Evolutionary conservation across 345 rosid genomes (phyloP).

Genomic region (Salix caprea): DNA sequence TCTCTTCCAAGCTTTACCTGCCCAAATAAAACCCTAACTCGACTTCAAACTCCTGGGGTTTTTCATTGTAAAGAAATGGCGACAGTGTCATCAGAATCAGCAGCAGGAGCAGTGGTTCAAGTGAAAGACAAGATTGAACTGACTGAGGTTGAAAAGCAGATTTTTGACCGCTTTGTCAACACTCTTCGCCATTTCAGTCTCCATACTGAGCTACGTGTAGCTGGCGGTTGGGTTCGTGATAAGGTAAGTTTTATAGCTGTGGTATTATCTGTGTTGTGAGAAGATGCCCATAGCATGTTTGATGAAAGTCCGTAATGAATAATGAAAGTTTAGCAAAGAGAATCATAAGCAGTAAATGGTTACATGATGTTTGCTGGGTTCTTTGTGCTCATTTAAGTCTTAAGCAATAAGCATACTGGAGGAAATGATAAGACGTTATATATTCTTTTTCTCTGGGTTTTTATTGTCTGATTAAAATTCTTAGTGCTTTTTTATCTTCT

Average conservation of each 20-base stretch:
- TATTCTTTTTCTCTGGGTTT: not conserved
- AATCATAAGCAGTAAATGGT: too few species aligned
- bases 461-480: too few species aligned
- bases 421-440: too few species aligned
- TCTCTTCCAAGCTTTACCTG: constrained; percentile 16
- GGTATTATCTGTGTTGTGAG: not conserved
- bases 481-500: too few species aligned
- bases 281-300: not conserved
- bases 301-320: not conserved
- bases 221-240: constrained; percentile 99
- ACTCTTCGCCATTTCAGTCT: constrained; percentile 62
- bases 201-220: constrained; percentile 79
- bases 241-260: constrained; percentile 41
- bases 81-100: constrained; percentile 19
- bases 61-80: constrained; percentile 30
- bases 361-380: too few species aligned
- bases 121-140: constrained; percentile 60
- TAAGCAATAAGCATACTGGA: too few species aligned
- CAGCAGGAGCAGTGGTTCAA: constrained; percentile 21
- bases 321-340: not conserved
- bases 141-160: constrained; percentile 55
- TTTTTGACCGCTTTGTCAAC: constrained; percentile 65
- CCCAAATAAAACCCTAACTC: not conserved
- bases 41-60: not conserved
- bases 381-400: too few species aligned